These are phyloP conservation scores for Coniochaeta sp. DNA, from an alignment of 2,329 filamentous ascomycete genomes.

Conservation along the genomic window DNA sequence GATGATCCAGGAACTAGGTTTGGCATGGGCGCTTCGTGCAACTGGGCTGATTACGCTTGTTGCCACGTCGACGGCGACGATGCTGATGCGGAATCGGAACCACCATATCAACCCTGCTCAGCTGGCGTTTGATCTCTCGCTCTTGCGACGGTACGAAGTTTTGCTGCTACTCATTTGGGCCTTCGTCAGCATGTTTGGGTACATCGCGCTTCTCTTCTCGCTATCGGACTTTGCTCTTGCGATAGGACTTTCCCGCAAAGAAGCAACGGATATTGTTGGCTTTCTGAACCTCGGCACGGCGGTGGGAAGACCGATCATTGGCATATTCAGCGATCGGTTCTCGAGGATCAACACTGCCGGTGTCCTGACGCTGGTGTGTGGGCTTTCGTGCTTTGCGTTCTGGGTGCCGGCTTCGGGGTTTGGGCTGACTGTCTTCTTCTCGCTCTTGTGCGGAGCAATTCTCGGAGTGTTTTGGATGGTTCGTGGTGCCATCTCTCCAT, in stretches of 20 bases:
- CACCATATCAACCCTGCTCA: no score
- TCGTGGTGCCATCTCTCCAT: no score
- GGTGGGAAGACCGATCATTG: neutral
- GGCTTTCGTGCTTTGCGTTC: neutral
- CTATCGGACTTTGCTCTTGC: neutral
- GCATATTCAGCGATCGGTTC: neutral
- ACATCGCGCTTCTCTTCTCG: neutral
- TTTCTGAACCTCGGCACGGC: neutral
- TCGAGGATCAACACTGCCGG: neutral
- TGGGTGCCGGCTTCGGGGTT: neutral
- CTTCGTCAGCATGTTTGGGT: neutral
- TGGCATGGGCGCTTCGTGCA: slow-evolving; percentile 28
- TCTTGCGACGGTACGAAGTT: no score
- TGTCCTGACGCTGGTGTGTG: neutral
- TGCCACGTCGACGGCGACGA: no score
- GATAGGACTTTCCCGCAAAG: neutral
- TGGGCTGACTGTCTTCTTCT: neutral
- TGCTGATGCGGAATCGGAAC: no score
- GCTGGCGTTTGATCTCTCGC: no score
- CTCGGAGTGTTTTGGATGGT: neutral
- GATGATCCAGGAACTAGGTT: slow-evolving; percentile 24
- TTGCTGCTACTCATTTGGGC: neutral
- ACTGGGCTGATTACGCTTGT: slow-evolving; percentile 5
- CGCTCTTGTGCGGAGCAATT: neutral
- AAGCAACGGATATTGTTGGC: neutral